phyloP scores from a whole-genome alignment of 164 flowering plant species.

The Taxillus chinensis region DNA sequence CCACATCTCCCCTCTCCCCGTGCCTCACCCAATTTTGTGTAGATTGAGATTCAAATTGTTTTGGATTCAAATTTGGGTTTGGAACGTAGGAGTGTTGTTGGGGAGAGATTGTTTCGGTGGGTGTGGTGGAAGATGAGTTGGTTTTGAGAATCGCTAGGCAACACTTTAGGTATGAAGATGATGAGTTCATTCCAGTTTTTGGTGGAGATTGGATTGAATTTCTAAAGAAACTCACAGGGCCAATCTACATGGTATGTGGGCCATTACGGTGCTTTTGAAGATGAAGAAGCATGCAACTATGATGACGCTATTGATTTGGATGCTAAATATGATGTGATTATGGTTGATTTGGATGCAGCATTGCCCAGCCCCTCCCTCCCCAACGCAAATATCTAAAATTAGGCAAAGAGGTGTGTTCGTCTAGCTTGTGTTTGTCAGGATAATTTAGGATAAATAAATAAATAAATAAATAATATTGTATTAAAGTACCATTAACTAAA shows the following conservation, averaged over 20 bases:
- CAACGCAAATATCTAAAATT: too few relatives aligned
- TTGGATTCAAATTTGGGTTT: conserved; percentile 10
- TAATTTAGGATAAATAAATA: too few relatives aligned
- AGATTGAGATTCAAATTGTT: conserved; percentile 49
- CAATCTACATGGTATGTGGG: not conserved
- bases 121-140: conserved; percentile 62
- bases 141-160: conserved; percentile 47
- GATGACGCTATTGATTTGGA: conserved; percentile 5
- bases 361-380: too few relatives aligned
- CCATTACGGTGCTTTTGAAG: conserved; percentile 4
- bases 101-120: conserved; percentile 31
- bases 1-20: too few relatives aligned
- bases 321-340: conserved; percentile 43
- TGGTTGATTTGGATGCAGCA: conserved; percentile 94
- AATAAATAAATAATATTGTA: too few relatives aligned
- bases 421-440: too few relatives aligned
- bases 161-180: conserved; percentile 57
- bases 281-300: not conserved
- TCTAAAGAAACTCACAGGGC: conserved; percentile 22
- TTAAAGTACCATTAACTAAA: too few relatives aligned
- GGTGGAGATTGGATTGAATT: conserved; percentile 58
- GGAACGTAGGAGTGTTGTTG: conserved; percentile 11
- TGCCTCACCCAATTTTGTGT: conserved; percentile 85
- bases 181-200: conserved; percentile 24
- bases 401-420: too few relatives aligned